These are phyloP conservation scores for Celoporthe dispersa DNA, from an alignment of 2,329 filamentous ascomycete species.

Conservation along the genomic window DNA sequence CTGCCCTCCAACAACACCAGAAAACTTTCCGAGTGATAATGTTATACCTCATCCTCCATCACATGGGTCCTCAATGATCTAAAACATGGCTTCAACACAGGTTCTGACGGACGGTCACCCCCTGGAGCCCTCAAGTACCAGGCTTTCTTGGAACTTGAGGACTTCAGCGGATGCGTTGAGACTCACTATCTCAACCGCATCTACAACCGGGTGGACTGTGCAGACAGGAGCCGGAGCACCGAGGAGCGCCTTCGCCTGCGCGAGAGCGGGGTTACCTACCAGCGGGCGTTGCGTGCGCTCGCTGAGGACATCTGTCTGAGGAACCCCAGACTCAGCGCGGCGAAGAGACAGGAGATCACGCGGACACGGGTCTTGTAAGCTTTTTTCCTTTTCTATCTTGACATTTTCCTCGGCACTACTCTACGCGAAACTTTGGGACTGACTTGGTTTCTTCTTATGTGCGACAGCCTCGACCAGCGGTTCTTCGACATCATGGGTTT, in stretches of 20 bases:
- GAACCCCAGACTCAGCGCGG: not conserved
- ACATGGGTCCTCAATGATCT: not conserved
- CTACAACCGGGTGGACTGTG: conserved; percentile 1
- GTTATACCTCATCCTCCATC: no score
- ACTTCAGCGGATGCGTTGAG: not conserved
- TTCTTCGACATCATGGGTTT: not conserved
- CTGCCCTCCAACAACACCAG: no score
- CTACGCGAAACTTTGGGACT: no score
- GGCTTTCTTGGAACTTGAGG: not conserved
- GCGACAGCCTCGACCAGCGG: not conserved
- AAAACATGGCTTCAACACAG: not conserved
- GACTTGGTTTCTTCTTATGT: not conserved
- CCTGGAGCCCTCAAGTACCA: not conserved
- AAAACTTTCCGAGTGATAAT: no score
- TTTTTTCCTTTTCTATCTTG: not conserved
- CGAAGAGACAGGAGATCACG: not conserved
- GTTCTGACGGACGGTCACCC: not conserved
- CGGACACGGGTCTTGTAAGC: not conserved
- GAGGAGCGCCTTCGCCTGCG: not conserved
- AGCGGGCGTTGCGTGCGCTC: not conserved
- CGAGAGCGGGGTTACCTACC: not conserved
- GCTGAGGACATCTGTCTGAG: not conserved
- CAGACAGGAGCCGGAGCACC: not conserved
- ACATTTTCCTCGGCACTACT: no score
- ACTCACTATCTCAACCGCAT: not conserved